Conservation (phyloP, 495 filamentous ascomycete species). For the Penicillium manginii region DNA sequence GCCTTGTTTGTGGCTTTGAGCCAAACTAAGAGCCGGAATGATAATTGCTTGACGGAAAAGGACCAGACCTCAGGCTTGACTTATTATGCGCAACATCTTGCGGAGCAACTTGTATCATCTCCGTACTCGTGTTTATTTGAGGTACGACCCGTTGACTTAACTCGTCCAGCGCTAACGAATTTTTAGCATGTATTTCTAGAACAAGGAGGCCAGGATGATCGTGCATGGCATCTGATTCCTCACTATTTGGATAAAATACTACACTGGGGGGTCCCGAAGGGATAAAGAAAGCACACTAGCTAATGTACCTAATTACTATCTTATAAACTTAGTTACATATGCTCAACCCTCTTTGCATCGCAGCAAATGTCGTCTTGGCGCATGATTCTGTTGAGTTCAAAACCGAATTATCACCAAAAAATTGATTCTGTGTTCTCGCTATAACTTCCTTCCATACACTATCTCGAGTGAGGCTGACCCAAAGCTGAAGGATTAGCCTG, state of each 20-base stretch:
- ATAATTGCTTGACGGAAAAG: background rate
- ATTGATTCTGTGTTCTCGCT: background rate
- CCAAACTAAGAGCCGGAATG: background rate
- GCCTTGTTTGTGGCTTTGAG: background rate
- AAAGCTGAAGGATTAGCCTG: background rate
- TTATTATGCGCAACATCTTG: background rate
- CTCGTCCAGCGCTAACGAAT: background rate
- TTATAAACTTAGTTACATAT: too few relatives aligned
- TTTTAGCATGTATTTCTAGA: slow-evolving; percentile 1
- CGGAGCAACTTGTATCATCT: background rate
- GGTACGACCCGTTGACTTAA: background rate
- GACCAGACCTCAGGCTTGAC: background rate
- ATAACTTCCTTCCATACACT: background rate
- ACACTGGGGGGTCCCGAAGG: background rate
- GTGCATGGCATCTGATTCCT: slow-evolving; percentile 1
- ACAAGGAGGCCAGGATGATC: background rate
- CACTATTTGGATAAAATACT: slow-evolving; percentile 3
- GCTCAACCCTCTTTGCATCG: background rate
- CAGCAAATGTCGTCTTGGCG: background rate
- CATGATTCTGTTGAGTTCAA: background rate
- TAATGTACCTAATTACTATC: background rate
- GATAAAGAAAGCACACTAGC: background rate
- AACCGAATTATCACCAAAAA: background rate
- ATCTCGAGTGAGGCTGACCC: background rate
- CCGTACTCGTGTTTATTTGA: background rate